Evolutionary conservation across 2,329 filamentous ascomycete genomes (phyloP), one percentile per base, ranked within the genome.

Genomic region (Pyrenochaeta sp.): DNA sequence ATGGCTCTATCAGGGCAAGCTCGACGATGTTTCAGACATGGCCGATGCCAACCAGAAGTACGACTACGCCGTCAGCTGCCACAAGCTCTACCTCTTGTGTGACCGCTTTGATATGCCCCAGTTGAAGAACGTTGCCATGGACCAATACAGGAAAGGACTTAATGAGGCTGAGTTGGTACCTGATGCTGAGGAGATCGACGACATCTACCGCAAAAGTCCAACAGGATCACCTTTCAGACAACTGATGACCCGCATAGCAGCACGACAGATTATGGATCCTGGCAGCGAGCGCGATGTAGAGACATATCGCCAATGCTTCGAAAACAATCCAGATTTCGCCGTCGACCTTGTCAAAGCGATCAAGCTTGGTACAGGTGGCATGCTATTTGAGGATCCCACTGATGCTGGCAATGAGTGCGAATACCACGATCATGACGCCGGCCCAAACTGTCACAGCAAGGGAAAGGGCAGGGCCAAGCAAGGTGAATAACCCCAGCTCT

Each of bases 221-320:
- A 45, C 59, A 2, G 72, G 67, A 3, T 82, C 79, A 47, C 80
- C 81, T 1, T 84, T 84, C 63, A 74, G 81, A 31, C 74, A 67
- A 27, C 72, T 84, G 17, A 81, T 84, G 77, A 79, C 79, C 48
- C 75, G 77, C 56, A 84, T 85, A 42, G 82, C 82, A n/a, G 82
- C 82, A 4, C 74, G 82, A 21, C 82, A 85, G 69, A 82, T 84
- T 55, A 84, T 85, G 82, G 82, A 84, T 58, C 82, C 82, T 0
- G 80, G 78, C 27, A 78, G 73, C 48, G 75, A 82, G 36, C 77
- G 78, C 51, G 77, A 83, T 63, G 78, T 81, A 2, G 76, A 79
- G 21, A 77, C 75, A 3, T 85, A 85, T 60, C 77, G 78, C 32
- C 71, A 74, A 35, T 83, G 81, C 61, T 83, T 84, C 64, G 74